phyloP scores from a whole-genome alignment of 169 alveolate genomes.

The Plasmodium gaboni region DNA sequence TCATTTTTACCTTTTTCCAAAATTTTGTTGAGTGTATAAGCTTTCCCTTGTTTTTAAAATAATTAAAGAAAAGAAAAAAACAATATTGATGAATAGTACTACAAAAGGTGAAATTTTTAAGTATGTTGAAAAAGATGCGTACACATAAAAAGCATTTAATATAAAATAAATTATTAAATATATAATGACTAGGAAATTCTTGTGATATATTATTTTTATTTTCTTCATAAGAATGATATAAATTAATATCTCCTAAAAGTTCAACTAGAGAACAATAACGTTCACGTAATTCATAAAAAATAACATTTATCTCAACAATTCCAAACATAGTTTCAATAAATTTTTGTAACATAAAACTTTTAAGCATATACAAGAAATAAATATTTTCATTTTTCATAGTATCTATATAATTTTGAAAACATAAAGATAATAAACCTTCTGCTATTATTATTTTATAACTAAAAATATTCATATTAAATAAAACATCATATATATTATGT shows the following conservation, averaged over 20 bases:
- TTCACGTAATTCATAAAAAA: conserved; percentile 66
- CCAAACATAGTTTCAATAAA: conserved; percentile 59
- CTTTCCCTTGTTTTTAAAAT: conserved; percentile 11
- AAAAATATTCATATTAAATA: conserved; percentile 56
- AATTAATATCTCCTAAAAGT: conserved; percentile 53
- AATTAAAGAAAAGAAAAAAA: conserved; percentile 39
- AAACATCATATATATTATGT: conserved; percentile 43
- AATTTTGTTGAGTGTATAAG: conserved; percentile 20
- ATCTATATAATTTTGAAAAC: conserved; percentile 39
- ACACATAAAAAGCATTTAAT: conserved; percentile 64
- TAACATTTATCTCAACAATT: conserved; percentile 60
- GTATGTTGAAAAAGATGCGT: conserved; percentile 42
- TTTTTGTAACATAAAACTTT: conserved; percentile 28
- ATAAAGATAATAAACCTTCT: conserved; percentile 55
- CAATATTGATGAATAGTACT: conserved; percentile 48
- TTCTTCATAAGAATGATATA: conserved; percentile 15
- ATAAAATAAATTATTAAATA: conserved; percentile 32
- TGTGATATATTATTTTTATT: conserved; percentile 6
- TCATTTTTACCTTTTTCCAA: conserved; percentile 54
- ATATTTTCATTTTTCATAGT: conserved; percentile 18
- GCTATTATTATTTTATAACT: conserved; percentile 56
- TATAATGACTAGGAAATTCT: conserved; percentile 5
- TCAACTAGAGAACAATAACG: conserved; percentile 63
- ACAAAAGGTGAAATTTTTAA: conserved; percentile 51
- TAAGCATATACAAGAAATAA: conserved; percentile 42